These are phyloP conservation scores for Solanum corneliomulleri DNA, from an alignment of 257 asterid species.

Conservation along the genomic window DNA sequence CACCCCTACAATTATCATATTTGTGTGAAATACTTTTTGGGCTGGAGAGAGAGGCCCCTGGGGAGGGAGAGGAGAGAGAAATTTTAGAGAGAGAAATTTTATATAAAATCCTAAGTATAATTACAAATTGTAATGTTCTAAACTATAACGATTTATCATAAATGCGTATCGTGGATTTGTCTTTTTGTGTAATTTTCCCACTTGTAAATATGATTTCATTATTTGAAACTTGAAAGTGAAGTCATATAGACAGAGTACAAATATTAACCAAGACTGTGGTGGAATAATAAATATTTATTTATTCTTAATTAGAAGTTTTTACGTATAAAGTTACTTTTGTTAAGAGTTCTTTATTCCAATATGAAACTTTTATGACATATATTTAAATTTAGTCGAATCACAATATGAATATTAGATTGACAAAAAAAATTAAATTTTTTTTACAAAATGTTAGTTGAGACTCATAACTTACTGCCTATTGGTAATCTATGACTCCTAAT, in stretches of 20 bases:
- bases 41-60: too few species aligned
- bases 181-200: background rate
- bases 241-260: background rate
- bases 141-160: background rate
- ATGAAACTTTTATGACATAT: too few species aligned
- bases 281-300: too few species aligned
- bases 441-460: background rate
- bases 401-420: too few species aligned
- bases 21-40: too few species aligned
- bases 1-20: background rate
- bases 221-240: background rate
- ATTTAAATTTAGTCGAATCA: accelerated
- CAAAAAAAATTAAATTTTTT: too few species aligned
- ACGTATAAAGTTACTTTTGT: too few species aligned
- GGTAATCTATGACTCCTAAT: background rate
- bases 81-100: background rate
- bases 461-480: background rate
- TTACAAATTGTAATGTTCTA: too few species aligned
- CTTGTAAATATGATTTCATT: background rate
- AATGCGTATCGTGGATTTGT: too few species aligned
- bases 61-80: background rate
- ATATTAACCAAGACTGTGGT: too few species aligned
- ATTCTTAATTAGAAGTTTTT: too few species aligned
- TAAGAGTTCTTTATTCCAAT: too few species aligned
- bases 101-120: background rate